Evolutionary conservation across 192 early-diverging fungal species (phyloP).

Genomic region (Paraglomus occultum): DNA sequence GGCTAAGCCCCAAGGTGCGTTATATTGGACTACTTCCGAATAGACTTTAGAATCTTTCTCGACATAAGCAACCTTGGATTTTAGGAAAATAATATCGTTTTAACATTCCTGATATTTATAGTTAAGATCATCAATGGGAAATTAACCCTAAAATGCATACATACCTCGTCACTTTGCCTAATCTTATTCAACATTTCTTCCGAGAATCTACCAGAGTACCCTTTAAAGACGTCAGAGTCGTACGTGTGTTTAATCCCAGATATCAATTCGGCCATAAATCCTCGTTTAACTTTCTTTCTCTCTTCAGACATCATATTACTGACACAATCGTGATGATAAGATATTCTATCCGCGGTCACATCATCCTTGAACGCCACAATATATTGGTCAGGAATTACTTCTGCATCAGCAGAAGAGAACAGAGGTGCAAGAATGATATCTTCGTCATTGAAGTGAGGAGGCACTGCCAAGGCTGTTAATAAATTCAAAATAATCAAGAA

Average conservation of each 20-base stretch:
- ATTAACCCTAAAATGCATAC: not conserved
- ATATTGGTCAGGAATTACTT: constrained; percentile 33
- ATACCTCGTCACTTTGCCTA: constrained; percentile 58
- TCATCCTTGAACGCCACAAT: constrained; percentile 36
- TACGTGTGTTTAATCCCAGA: constrained; percentile 68
- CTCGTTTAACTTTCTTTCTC: not conserved
- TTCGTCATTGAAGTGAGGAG: too few species aligned
- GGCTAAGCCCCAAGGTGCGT: constrained; percentile 85
- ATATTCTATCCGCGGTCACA: too few species aligned
- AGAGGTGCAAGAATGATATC: constrained; percentile 29
- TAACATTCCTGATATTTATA: too few species aligned
- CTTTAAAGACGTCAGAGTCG: constrained; percentile 58
- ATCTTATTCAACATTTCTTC: constrained; percentile 57
- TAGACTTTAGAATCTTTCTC: constrained; percentile 82
- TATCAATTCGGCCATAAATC: constrained; percentile 32
- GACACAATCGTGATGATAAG: too few species aligned
- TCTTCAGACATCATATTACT: too few species aligned
- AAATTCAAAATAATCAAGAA: too few species aligned
- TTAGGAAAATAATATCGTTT: too few species aligned
- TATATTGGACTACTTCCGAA: constrained; percentile 59
- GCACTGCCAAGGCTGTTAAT: too few species aligned
- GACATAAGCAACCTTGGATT: constrained; percentile 77
- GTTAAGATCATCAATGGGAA: too few species aligned
- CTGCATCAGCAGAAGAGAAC: constrained; percentile 22
- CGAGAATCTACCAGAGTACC: constrained; percentile 69